These are phyloP conservation scores for Dipodascus albidus DNA, from an alignment of 805 yeast species.

Conservation along the genomic window DNA sequence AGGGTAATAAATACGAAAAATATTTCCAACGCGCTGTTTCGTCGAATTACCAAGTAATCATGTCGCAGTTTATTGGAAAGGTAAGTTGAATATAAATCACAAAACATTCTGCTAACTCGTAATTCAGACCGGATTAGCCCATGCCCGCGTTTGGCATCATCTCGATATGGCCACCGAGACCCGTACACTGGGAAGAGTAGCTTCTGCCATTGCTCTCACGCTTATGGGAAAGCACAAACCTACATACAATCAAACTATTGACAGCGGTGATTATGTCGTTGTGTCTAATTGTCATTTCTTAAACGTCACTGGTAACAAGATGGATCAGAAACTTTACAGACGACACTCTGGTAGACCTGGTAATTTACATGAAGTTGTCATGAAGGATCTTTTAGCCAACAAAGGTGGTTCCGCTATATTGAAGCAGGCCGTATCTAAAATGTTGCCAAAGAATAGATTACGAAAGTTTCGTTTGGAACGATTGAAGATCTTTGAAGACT, in stretches of 20 bases:
- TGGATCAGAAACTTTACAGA: conserved; percentile 75
- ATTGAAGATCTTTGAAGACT: conserved; percentile 77
- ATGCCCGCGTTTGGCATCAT: conserved; percentile 90
- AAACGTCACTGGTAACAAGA: conserved; percentile 76
- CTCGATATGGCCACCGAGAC: conserved; percentile 77
- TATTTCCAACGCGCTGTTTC: too few species aligned
- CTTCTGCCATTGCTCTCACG: conserved; percentile 76
- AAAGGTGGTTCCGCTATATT: conserved; percentile 84
- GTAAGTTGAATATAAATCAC: background rate
- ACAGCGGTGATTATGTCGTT: conserved; percentile 94
- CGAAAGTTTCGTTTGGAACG: conserved; percentile 73
- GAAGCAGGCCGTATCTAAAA: conserved; percentile 81
- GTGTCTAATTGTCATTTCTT: conserved; percentile 83
- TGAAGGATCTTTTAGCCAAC: conserved; percentile 63
- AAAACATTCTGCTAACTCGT: too few species aligned
- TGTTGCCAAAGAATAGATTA: conserved; percentile 87
- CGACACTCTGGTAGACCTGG: conserved; percentile 88
- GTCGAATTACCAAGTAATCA: background rate
- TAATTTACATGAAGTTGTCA: conserved; percentile 66
- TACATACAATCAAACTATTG: conserved; percentile 57
- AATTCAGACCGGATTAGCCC: conserved; percentile 56
- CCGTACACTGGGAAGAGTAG: conserved; percentile 85
- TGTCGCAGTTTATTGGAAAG: conserved; percentile 1
- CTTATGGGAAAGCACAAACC: conserved; percentile 98
- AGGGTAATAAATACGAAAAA: background rate